Base-by-base conservation (phyloP, 73 alveolate genomes). In the Breviolum minutum region DNA sequence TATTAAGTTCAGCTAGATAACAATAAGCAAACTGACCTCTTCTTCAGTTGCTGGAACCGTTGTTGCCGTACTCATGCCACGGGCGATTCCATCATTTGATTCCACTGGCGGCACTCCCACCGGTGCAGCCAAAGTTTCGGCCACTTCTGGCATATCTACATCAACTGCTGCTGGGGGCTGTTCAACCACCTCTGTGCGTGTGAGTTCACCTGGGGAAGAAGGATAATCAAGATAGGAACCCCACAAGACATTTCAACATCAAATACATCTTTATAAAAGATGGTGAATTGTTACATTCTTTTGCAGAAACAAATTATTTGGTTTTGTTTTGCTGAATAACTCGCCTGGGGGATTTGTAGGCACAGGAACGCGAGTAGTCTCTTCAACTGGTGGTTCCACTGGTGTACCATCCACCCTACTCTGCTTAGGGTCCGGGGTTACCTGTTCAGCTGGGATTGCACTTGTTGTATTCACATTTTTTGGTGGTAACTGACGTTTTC, bases 41-140 rank as follows among this genome's bases (percentile, higher is more conserved):
- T 80, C 89, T 40, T 80, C 68, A 1, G 89, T 80, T 32, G 89
- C 89, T 40, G 89, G 89, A 40, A 80, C 19, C 0, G 89, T 80
- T 10, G 70, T 80, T 12, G 68, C 70, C 11, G 30, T 0, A 80
- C 89, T 80, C 24, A 80, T 8, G 10, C 89, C 89, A 80, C 89
- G 89, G 1, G 64, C 0, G 13, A 77, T n/a, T 17, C 0, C 20
- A 77, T 64, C 87, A 77, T 11, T 2, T 10, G 87, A 19, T 24
- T 8, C 87, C 16, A 9, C 26, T 8, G 87, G 29, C 6, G 62
- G 27, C 20, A 10, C 87, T 27, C 19, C 87, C 16, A 9, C 29
- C 64, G 17, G 26, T 77, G 87, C 63, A 10, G 24, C 61, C 87
- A 26, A 0, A 9, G 77, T 14, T 68, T 14, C n/a, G 2, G n/a